These are phyloP conservation scores for Wickerhamiella azyma DNA, from an alignment of 805 yeast genomes.

Conservation along the genomic window DNA sequence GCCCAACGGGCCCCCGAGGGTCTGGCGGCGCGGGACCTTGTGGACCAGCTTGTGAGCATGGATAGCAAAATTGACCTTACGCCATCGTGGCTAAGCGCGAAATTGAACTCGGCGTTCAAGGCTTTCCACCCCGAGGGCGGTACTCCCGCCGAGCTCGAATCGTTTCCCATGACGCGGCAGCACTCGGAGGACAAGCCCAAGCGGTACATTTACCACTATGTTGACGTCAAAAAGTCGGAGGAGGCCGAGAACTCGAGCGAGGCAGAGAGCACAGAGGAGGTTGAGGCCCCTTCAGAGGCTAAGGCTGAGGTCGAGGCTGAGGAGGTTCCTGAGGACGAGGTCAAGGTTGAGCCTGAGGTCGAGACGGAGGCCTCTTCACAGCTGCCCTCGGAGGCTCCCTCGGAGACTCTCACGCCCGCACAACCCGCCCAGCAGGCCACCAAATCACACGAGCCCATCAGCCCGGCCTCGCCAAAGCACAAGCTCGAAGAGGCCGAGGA, in stretches of 20 bases:
- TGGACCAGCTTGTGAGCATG: slow-evolving; percentile 14
- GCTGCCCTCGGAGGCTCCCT: neutral
- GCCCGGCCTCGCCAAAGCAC: slow-evolving; percentile 5
- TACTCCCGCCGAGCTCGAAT: slow-evolving; percentile 11
- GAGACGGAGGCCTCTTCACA: too few species aligned
- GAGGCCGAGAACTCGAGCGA: neutral
- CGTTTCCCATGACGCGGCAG: slow-evolving; percentile 21
- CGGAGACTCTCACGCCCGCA: neutral
- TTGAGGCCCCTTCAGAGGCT: neutral
- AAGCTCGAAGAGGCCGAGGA: slow-evolving; percentile 1
- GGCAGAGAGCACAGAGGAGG: slow-evolving; percentile 3
- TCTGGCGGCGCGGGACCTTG: slow-evolving; percentile 23
- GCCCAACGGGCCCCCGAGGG: slow-evolving; percentile 17
- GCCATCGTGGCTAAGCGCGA: slow-evolving; percentile 10
- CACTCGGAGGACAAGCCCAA: slow-evolving; percentile 21
- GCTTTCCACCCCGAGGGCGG: slow-evolving; percentile 11
- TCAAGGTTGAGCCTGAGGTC: neutral
- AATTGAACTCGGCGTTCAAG: slow-evolving; percentile 18
- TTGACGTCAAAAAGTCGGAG: slow-evolving; percentile 8
- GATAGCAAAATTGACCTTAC: slow-evolving; percentile 12
- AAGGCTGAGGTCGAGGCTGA: neutral
- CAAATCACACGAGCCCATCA: neutral
- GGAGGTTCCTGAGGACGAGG: too few species aligned
- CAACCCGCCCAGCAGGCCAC: slow-evolving; percentile 2
- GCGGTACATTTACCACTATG: slow-evolving; percentile 22